phyloP scores from a whole-genome alignment of 192 early-diverging fungal species.

The Dimargaris cristalligena region DNA sequence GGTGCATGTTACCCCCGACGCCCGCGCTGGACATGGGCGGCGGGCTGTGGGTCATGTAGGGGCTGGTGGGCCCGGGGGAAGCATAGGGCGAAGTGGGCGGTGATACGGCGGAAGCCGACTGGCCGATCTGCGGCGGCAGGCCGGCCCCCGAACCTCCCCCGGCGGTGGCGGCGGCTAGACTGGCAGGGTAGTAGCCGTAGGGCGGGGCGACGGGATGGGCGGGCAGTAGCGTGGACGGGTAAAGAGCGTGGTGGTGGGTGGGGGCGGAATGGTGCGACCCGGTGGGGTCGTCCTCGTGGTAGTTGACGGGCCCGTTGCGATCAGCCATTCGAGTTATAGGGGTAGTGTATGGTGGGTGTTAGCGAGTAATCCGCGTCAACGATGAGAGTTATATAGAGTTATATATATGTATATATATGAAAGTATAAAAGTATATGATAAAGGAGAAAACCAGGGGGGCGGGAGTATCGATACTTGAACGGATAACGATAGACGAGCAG shows the following conservation, averaged over 20 bases:
- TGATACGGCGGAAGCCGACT: background rate
- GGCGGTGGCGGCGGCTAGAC: background rate
- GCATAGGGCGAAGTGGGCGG: slow-evolving; percentile 2
- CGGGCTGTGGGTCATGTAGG: slow-evolving; percentile 8
- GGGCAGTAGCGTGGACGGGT: slow-evolving; percentile 5
- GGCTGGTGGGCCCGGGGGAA: slow-evolving; percentile 2
- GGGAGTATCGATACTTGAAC: too few species aligned
- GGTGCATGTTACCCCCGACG: background rate
- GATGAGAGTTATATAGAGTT: too few species aligned
- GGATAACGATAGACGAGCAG: too few species aligned
- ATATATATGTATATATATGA: too few species aligned
- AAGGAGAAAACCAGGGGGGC: too few species aligned
- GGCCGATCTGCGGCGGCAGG: background rate
- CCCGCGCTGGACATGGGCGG: background rate
- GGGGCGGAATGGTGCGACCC: too few species aligned
- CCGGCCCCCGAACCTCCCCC: too few species aligned
- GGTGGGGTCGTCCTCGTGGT: background rate
- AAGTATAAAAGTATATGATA: too few species aligned
- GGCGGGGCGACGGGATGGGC: slow-evolving; percentile 3
- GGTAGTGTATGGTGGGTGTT: too few species aligned
- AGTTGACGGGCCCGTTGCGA: background rate
- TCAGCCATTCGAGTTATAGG: too few species aligned
- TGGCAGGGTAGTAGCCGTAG: slow-evolving; percentile 2
- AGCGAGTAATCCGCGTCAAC: too few species aligned
- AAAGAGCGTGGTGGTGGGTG: background rate